These are phyloP conservation scores for Trametes meyenii DNA, from an alignment of 768 basidiomycete genomes.

Conservation along the genomic window DNA sequence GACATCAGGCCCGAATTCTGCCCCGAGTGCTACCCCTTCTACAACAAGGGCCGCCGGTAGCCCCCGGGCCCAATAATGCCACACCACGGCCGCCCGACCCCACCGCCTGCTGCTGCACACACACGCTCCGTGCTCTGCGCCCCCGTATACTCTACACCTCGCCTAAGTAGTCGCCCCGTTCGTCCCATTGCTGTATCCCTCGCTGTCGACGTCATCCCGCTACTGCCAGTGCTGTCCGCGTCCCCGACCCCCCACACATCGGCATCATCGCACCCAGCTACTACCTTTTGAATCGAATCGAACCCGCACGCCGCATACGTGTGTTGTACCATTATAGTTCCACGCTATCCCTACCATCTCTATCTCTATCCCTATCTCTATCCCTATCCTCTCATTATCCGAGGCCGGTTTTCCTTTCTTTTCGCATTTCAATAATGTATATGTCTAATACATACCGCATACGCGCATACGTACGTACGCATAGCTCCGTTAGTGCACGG, in stretches of 20 bases:
- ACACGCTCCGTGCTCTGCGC: too few species aligned
- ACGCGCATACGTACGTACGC: too few species aligned
- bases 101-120: too few species aligned
- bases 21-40: slow-evolving; percentile 36
- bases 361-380: background rate
- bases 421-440: too few species aligned
- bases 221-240: background rate
- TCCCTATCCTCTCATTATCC: too few species aligned
- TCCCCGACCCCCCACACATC: too few species aligned
- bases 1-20: slow-evolving; percentile 47
- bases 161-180: background rate
- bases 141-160: background rate
- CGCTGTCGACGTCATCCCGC: background rate
- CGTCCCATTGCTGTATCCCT: slow-evolving; percentile 3
- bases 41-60: slow-evolving; percentile 25
- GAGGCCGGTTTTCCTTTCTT: too few species aligned
- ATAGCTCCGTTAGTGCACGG: too few species aligned
- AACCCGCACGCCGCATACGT: background rate
- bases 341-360: background rate
- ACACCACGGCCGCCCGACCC: background rate
- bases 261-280: too few species aligned
- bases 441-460: too few species aligned
- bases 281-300: background rate
- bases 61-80: too few species aligned
- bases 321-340: background rate